A percentile compares a stretch with the other conserved stretches of the same genome.
Evolutionary conservation across 257 asterid species (phyloP).

Genomic region (Sherardia arvensis): DNA sequence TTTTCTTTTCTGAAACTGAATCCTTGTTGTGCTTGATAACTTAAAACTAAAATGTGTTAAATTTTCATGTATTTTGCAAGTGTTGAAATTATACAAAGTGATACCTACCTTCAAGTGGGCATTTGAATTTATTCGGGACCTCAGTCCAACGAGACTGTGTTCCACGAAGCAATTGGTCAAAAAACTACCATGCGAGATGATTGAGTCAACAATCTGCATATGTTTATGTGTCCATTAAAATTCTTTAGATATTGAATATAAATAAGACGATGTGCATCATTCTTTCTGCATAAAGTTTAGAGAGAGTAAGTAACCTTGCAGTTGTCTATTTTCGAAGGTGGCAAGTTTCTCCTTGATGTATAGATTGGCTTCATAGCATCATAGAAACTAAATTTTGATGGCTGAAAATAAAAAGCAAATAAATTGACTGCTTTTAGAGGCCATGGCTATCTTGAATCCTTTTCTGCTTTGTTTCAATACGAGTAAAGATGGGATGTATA

Average conservation of each 20-base stretch:
- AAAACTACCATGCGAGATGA: slow-evolving; percentile 87
- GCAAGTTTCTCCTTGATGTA: slow-evolving; percentile 91
- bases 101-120: slow-evolving; percentile 55
- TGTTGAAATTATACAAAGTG: not conserved
- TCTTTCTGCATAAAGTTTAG: not conserved
- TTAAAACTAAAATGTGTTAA: slow-evolving; percentile 2
- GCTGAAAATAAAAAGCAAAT: slow-evolving; percentile 37
- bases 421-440: not conserved
- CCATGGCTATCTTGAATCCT: not conserved
- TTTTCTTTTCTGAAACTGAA: not conserved
- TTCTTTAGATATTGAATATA: not conserved
- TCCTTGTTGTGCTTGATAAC: not conserved
- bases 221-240: slow-evolving; percentile 12
- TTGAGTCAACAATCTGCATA: slow-evolving; percentile 83
- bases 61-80: not conserved
- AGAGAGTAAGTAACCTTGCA: slow-evolving; percentile 57
- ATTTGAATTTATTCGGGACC: slow-evolving; percentile 80
- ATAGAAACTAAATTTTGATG: slow-evolving; percentile 90
- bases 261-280: not conserved
- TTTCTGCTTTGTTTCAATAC: not conserved
- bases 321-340: slow-evolving; percentile 79
- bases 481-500: not conserved
- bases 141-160: slow-evolving; percentile 85
- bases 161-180: slow-evolving; percentile 65
- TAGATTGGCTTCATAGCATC: slow-evolving; percentile 90